Conservation (phyloP, 495 filamentous ascomycete genomes). For the Talaromyces liani region DNA sequence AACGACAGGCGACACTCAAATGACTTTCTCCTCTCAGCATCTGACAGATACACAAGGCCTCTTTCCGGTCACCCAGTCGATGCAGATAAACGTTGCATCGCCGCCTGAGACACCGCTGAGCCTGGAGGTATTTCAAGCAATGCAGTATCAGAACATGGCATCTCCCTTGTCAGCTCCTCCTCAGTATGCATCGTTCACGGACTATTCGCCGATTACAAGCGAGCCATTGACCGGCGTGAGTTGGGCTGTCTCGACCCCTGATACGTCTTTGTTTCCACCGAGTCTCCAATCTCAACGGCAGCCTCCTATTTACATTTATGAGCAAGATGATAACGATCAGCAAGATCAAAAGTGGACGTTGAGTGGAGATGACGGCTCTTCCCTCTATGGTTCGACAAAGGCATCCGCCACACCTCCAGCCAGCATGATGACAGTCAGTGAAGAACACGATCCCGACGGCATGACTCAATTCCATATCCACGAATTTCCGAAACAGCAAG, state of each 20-base stretch:
- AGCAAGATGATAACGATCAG: conserved; percentile 7
- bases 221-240: conserved; percentile 29
- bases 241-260: conserved; percentile 37
- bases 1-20: conserved; percentile 30
- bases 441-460: conserved; percentile 24
- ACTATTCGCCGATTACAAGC: conserved; percentile 27
- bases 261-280: conserved; percentile 21
- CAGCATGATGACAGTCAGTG: conserved; percentile 8
- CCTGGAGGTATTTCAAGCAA: conserved; percentile 30
- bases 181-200: conserved; percentile 35
- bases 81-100: conserved; percentile 41
- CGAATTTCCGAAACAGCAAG: conserved; percentile 37
- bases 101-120: conserved; percentile 39
- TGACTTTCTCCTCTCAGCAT: conserved; percentile 34
- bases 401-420: conserved; percentile 24
- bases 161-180: conserved; percentile 41
- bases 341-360: conserved; percentile 1
- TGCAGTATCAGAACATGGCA: conserved; percentile 29
- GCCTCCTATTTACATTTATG: conserved; percentile 7
- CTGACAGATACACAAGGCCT: conserved; percentile 19
- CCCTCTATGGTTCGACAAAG: conserved; percentile 18
- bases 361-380: background rate
- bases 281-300: conserved; percentile 17
- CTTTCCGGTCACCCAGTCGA: conserved; percentile 35
- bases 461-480: conserved; percentile 35